Base-by-base conservation (phyloP, 169 alveolate species). In the Eimeria sp. region DNA sequence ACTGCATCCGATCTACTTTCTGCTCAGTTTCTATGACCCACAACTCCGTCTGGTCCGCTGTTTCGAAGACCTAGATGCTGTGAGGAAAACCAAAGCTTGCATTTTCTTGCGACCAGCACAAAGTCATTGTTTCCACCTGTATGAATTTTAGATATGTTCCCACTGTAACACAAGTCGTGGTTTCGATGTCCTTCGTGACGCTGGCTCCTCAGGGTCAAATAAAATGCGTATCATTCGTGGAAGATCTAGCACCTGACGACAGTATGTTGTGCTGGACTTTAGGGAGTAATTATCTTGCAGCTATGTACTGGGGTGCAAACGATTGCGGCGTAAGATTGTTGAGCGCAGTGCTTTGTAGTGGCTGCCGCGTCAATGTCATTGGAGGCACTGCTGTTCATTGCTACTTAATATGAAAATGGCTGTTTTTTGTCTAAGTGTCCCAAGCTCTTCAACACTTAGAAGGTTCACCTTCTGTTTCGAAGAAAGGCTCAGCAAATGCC, bases 1-100 rank as follows among this genome's bases (percentile, higher is more conserved):
- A 4, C 20, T 4, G 54, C 72, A n/a, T 33, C 43, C 40, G 62
- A 62, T 64, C 10, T 11, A 46, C 49, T 25, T 77, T 77, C 20
- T 25, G 25, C 58, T 27, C 89, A 90, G 95, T 90, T 98, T 98
- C 95, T 98, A 98, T 97, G 99, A 98, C 97, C 97, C 97, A 95
- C 97, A 98, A 85, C 98, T 97, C 96, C 98, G 98, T 74, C 97
- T 98, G 72, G 97, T 97, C 20, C 98, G 99, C 40, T 98, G 99
- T 98, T 98, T 98, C 95, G 99, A 98, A 95, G 98, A 97, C 91
- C 89, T 98, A 37, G 97, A 95, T 9, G 97, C 97, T 71, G 96
- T 91, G 33, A 66, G 90, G 37, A 43, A 43, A 77, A 9, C 25
- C 66, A 77, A 25, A 77, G 20, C 25, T 71, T 4, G 23, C 52